Conservation (phyloP, 2,329 filamentous ascomycete species). For the Colletotrichum acutatum region DNA sequence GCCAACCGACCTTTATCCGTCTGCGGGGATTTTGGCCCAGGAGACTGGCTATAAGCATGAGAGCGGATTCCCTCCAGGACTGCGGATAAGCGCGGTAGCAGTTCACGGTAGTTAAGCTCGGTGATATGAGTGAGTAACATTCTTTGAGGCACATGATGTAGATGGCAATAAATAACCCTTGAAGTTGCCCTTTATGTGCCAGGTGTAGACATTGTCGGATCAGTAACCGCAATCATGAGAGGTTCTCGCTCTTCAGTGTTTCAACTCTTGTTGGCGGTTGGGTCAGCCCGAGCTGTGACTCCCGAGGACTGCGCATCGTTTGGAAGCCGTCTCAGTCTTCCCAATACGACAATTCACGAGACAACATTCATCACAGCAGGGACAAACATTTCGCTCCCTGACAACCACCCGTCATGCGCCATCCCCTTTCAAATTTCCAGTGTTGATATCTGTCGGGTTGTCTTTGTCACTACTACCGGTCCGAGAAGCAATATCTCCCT, state of each 20-base stretch:
- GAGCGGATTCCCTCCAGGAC: neutral
- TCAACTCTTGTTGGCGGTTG: neutral
- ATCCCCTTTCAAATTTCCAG: slow-evolving; percentile 29
- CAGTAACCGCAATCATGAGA: neutral
- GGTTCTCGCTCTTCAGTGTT: neutral
- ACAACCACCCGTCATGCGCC: slow-evolving; percentile 48
- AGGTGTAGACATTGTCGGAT: neutral
- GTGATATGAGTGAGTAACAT: neutral
- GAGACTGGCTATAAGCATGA: neutral
- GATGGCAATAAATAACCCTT: neutral
- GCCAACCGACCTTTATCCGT: slow-evolving; percentile 9
- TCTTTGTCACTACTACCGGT: slow-evolving; percentile 40
- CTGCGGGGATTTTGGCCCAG: neutral
- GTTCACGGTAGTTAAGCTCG: slow-evolving; percentile 10
- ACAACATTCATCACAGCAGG: slow-evolving; percentile 37
- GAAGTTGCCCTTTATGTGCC: neutral
- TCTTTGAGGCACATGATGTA: neutral
- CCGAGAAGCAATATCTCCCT: slow-evolving; percentile 55
- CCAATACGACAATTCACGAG: slow-evolving; percentile 41
- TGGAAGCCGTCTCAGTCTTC: slow-evolving; percentile 19
- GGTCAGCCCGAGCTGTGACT: neutral
- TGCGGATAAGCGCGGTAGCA: slow-evolving; percentile 6
- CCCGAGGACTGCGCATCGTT: slow-evolving; percentile 6
- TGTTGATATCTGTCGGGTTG: slow-evolving; percentile 43
- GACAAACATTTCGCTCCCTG: slow-evolving; percentile 45